phyloP scores from a whole-genome alignment of 345 rosid genomes.

The Anacardium occidentale region DNA sequence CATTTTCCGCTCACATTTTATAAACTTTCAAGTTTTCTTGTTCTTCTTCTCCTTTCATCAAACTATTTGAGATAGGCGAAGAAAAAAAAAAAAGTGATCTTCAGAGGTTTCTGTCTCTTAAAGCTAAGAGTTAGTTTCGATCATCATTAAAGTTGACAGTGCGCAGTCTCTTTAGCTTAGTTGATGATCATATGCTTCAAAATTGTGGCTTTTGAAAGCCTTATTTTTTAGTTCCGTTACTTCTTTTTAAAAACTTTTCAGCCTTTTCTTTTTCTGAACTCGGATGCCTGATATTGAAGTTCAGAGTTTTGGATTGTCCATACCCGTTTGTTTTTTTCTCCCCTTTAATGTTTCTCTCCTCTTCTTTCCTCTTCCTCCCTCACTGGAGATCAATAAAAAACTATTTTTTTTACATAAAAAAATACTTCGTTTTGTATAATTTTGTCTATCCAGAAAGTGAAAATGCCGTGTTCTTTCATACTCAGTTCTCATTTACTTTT shows the following conservation, averaged over 20 bases:
- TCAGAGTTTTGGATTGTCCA: slow-evolving; percentile 4
- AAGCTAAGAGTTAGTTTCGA: slow-evolving; percentile 18
- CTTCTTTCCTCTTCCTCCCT: background rate
- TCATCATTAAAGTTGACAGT: slow-evolving; percentile 14
- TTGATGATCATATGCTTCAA: slow-evolving; percentile 22
- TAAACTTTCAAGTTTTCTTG: background rate
- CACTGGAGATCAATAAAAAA: background rate
- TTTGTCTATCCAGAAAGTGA: slow-evolving; percentile 34
- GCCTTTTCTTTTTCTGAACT: slow-evolving; percentile 39
- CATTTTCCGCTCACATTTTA: background rate
- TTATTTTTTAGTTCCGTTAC: slow-evolving; percentile 31
- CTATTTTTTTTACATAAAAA: slow-evolving; percentile 4
- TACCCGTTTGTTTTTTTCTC: background rate
- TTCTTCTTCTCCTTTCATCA: background rate
- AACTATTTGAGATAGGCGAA: background rate
- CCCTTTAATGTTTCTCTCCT: slow-evolving; percentile 5
- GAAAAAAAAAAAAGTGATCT: background rate
- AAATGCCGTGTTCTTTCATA: slow-evolving; percentile 38
- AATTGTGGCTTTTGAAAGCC: slow-evolving; percentile 30
- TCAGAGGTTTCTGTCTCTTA: background rate
- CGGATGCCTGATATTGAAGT: slow-evolving; percentile 52
- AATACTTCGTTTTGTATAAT: slow-evolving; percentile 9
- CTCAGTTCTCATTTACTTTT: slow-evolving; percentile 36
- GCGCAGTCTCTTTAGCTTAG: slow-evolving; percentile 14
- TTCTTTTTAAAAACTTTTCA: slow-evolving; percentile 36